A percentile compares a stretch with the other conserved stretches of the same genome.
Evolutionary conservation across 208 protist genomes (phyloP).

Genomic region (Leishmania major): DNA sequence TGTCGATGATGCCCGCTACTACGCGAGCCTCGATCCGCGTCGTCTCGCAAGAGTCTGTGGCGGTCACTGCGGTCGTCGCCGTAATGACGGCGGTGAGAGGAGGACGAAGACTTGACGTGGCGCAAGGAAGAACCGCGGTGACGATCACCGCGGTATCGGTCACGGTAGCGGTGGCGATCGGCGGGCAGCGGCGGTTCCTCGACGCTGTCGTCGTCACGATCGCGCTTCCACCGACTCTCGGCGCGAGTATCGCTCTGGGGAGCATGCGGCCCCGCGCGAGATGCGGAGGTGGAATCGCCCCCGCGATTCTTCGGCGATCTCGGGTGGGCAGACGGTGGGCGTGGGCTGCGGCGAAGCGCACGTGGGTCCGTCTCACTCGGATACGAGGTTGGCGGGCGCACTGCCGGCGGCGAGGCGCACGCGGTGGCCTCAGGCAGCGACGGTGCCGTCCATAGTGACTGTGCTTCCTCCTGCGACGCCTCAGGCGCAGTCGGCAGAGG

Average conservation of each 20-base stretch:
- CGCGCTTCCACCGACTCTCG: background rate
- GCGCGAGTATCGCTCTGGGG: background rate
- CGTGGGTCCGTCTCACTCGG: background rate
- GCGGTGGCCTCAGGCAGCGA: background rate
- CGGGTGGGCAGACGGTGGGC: background rate
- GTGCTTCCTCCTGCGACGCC: conserved; percentile 3
- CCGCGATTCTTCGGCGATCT: background rate
- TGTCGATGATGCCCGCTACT: background rate
- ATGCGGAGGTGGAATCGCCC: background rate
- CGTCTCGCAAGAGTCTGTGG: background rate
- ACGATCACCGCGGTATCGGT: conserved; percentile 2
- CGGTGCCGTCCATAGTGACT: conserved; percentile 19
- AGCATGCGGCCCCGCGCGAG: background rate
- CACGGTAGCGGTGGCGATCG: background rate
- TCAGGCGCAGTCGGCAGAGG: background rate
- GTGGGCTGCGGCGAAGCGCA: background rate
- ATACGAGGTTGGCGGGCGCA: background rate
- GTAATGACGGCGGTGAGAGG: conserved; percentile 4
- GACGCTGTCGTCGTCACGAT: background rate
- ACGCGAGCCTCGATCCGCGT: background rate
- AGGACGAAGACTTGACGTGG: background rate
- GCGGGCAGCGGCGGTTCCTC: background rate
- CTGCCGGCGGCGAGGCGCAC: background rate
- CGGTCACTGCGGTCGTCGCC: background rate
- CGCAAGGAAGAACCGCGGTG: background rate